These are phyloP conservation scores for Septoria linicola DNA, from an alignment of 2,329 filamentous ascomycete species.

Conservation along the genomic window DNA sequence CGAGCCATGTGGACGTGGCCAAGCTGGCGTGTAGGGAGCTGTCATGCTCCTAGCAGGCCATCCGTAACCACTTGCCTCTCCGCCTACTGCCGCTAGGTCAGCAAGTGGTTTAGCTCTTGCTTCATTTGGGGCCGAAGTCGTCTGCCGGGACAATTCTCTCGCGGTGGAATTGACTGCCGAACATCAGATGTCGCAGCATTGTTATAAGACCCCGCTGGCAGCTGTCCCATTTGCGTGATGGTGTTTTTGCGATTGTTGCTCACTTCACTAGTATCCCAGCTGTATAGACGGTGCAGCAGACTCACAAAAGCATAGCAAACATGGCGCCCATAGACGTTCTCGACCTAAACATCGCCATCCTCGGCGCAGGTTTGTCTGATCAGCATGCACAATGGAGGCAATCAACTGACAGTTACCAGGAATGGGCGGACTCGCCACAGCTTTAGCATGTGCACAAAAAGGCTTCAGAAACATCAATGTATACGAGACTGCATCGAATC, in stretches of 20 bases:
- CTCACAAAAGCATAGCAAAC: constrained; percentile 4
- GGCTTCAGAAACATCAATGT: constrained; percentile 73
- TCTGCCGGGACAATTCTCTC: constrained; percentile 17
- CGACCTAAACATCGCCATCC: constrained; percentile 37
- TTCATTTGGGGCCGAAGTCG: constrained; percentile 16
- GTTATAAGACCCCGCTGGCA: constrained; percentile 1
- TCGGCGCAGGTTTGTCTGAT: constrained; percentile 36
- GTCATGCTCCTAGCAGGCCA: constrained; percentile 6
- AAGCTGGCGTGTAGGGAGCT: not conserved
- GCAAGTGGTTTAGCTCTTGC: constrained; percentile 9
- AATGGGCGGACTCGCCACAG: constrained; percentile 74
- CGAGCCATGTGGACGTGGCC: not conserved
- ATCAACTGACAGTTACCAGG: constrained; percentile 46
- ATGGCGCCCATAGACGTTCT: constrained; percentile 37
- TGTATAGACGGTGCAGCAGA: not conserved
- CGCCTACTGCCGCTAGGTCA: constrained; percentile 10
- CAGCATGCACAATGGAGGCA: not conserved
- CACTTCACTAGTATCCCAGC: not conserved
- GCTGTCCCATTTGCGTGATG: not conserved
- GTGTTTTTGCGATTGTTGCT: not conserved
- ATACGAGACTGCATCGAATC: constrained; percentile 68
- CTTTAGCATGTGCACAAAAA: constrained; percentile 71
- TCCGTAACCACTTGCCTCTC: constrained; percentile 20
- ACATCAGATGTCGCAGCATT: not conserved
- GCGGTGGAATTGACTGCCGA: constrained; percentile 14